A percentile compares a stretch with the other conserved stretches of the same genome.
phyloP scores from a whole-genome alignment of 805 yeast species.

The Metschnikowia amazonensis region DNA sequence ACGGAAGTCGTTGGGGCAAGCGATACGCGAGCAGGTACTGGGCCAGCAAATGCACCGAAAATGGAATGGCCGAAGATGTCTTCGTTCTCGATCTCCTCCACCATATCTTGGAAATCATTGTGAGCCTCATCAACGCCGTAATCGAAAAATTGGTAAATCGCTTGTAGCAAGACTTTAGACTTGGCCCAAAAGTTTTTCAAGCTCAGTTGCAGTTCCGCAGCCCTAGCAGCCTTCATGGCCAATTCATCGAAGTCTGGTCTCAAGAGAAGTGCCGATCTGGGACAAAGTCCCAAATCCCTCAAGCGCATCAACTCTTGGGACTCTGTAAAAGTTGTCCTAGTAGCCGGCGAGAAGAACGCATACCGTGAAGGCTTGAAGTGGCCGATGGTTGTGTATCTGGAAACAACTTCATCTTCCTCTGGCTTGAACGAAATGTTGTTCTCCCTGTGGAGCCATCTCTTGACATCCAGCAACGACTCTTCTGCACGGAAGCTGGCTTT shows the following conservation, averaged over 20 bases:
- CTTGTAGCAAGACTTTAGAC: constrained; percentile 18
- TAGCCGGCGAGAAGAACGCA: constrained; percentile 40
- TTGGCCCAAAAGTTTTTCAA: constrained; percentile 1
- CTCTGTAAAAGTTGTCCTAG: constrained; percentile 44
- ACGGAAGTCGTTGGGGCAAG: neutral
- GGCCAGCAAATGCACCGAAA: constrained; percentile 3
- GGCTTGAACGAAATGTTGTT: constrained; percentile 11
- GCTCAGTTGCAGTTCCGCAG: constrained; percentile 6
- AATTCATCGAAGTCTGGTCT: constrained; percentile 50
- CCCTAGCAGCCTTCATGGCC: constrained; percentile 13
- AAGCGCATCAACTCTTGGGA: constrained; percentile 56
- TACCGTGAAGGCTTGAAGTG: constrained; percentile 54
- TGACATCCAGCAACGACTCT: constrained; percentile 15
- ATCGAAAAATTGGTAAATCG: constrained; percentile 40
- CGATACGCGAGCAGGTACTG: neutral
- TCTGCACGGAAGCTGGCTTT: constrained; percentile 9
- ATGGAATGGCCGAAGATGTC: neutral
- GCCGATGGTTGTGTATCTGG: constrained; percentile 12
- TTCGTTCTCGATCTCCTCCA: constrained; percentile 3
- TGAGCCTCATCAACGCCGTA: constrained; percentile 33
- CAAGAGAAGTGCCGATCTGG: constrained; percentile 70
- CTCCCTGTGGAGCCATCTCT: constrained; percentile 18
- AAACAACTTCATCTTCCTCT: constrained; percentile 10
- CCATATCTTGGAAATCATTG: constrained; percentile 12
- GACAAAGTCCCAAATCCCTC: constrained; percentile 53